Conservation (phyloP, 1,284 basidiomycete genomes). For the Ceratobasidium sp. region DNA sequence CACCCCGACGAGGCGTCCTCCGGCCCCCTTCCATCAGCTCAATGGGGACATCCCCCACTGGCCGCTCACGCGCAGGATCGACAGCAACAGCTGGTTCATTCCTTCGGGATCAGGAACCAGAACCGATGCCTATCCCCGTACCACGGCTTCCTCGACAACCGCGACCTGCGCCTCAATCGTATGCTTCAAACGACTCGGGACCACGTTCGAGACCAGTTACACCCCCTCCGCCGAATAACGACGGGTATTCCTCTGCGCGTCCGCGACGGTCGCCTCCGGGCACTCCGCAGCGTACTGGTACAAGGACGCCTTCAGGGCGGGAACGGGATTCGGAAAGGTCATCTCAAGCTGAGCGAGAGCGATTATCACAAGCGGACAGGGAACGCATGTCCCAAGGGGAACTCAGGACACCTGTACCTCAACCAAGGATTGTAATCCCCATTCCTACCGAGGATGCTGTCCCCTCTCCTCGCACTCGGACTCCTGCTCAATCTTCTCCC, state of each 20-base stretch:
- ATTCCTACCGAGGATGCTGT: background rate
- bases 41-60: slow-evolving; percentile 13
- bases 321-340: slow-evolving; percentile 26
- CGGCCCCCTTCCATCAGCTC: slow-evolving; percentile 42
- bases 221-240: slow-evolving; percentile 13
- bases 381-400: slow-evolving; percentile 38
- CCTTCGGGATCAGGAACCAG: slow-evolving; percentile 26
- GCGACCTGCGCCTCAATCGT: slow-evolving; percentile 28
- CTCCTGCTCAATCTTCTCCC: slow-evolving; percentile 19
- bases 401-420: slow-evolving; percentile 4
- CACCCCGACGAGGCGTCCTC: slow-evolving; percentile 33
- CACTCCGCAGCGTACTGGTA: background rate
- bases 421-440: slow-evolving; percentile 30
- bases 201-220: slow-evolving; percentile 34
- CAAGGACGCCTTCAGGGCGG: slow-evolving; percentile 1
- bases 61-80: slow-evolving; percentile 33
- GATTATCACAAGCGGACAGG: slow-evolving; percentile 21
- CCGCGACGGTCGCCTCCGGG: slow-evolving; percentile 22
- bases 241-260: slow-evolving; percentile 31
- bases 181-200: slow-evolving; percentile 37
- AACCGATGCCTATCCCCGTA: slow-evolving; percentile 21
- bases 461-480: slow-evolving; percentile 25
- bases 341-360: slow-evolving; percentile 33
- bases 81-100: slow-evolving; percentile 36
- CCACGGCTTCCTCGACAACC: slow-evolving; percentile 29